Evolutionary conservation across 805 yeast genomes (phyloP), one percentile per base, ranked within the genome.

Genomic region (Candida boidinii): DNA sequence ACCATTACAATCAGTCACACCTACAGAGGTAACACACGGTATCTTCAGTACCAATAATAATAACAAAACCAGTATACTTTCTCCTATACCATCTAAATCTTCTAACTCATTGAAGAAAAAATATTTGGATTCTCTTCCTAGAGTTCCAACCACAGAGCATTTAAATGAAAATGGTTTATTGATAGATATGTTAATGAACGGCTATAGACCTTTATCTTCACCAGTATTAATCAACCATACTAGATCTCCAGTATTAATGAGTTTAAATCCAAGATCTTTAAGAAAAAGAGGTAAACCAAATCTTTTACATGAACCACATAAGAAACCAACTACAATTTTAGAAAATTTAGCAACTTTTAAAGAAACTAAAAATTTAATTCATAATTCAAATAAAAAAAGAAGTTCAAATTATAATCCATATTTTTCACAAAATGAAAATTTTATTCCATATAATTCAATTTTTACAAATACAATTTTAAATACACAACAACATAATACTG

Each of bases 401-500:
- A 33, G 22, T 29, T 26, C 23, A 17, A 53, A 53, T 26, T 54
- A 48, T 37, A 51, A 46, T 33, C 55, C 56, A 6, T 53, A 51
- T 26, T 48, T 49, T 31, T 47, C 48, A 34, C 50, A 48, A 33
- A 32, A 40, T 8, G 42, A 36, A 17, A 47, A 45, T 33, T 39
- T 46, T 27, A 45, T 51, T 7, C 55, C 54, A 8, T 41, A 48
- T 24, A 45, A 46, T 23, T 51, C 59, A 10, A 44, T 54, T 10
- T 48, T 54, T 32, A 51, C 58, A 16, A 52, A 53, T 33, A 42
- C 56, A 6, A 46, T 48, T n/a, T 41, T 54, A 23, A 52, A 54
- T 29, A 55, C 60, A 4, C 58, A 55, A 33, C 58, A 55, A 32
- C 57, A 53, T 33, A 51, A 52, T 35, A 36, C 51, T 13, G 58